These are phyloP conservation scores for Coniferiporia sulphurascens DNA, from an alignment of 1,284 basidiomycete species.

Conservation along the genomic window DNA sequence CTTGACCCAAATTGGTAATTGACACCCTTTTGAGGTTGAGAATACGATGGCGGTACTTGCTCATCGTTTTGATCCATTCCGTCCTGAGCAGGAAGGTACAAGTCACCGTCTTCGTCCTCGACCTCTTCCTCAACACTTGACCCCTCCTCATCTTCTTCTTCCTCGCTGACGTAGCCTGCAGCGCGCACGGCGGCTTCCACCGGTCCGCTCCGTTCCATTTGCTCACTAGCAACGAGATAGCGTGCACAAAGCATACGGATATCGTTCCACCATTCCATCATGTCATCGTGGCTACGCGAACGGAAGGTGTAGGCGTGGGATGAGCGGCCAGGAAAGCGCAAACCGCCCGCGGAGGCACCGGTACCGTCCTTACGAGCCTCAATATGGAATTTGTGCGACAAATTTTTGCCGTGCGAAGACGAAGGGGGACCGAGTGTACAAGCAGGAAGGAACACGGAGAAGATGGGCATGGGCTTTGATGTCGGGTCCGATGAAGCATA, in stretches of 20 bases:
- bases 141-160: constrained; percentile 66
- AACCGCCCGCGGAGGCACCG: constrained; percentile 46
- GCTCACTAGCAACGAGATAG: constrained; percentile 93
- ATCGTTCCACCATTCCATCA: constrained; percentile 99
- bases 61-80: constrained; percentile 37
- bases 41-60: constrained; percentile 48
- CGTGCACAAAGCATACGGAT: constrained; percentile 93
- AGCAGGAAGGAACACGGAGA: constrained; percentile 89
- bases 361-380: constrained; percentile 86
- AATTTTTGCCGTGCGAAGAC: constrained; percentile 45
- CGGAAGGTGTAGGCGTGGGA: constrained; percentile 89
- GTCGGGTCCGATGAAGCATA: constrained; percentile 79
- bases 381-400: constrained; percentile 96
- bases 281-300: constrained; percentile 86
- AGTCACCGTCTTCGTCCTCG: constrained; percentile 51
- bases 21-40: constrained; percentile 35
- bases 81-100: constrained; percentile 30
- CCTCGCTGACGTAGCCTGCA: constrained; percentile 81
- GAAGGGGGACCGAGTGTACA: constrained; percentile 97
- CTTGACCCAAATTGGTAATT: constrained; percentile 54
- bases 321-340: constrained; percentile 35
- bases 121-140: constrained; percentile 74
- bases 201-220: constrained; percentile 89
- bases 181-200: constrained; percentile 90
- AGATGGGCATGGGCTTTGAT: constrained; percentile 65